phyloP scores from a whole-genome alignment of 148 eudicot species.

The Silene uniflora region DNA sequence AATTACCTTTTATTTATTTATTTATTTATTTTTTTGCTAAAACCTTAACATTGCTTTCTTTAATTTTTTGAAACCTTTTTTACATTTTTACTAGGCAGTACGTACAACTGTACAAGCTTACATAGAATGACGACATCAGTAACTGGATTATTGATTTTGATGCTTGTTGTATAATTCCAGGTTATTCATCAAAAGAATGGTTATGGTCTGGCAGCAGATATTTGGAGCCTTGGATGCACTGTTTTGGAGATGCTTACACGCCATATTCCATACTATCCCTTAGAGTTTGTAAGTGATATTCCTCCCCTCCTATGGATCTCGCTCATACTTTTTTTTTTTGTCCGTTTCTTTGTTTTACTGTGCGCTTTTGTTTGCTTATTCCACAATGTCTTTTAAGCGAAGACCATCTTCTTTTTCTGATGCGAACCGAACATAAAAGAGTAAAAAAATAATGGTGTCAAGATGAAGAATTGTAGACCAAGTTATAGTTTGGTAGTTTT shows the following conservation, averaged over 20 bases:
- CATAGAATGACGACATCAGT: neutral
- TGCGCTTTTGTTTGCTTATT: neutral
- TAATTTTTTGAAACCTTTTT: too few species aligned
- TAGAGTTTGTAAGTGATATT: slow-evolving; percentile 51
- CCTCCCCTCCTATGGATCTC: too few species aligned
- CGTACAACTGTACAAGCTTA: slow-evolving; percentile 7
- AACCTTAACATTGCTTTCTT: too few species aligned
- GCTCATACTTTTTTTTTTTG: neutral
- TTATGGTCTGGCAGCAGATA: slow-evolving; percentile 88
- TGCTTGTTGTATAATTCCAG: slow-evolving; percentile 30
- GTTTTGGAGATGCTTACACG: slow-evolving; percentile 45
- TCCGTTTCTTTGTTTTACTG: neutral
- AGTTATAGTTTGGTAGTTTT: too few species aligned
- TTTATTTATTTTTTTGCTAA: too few species aligned
- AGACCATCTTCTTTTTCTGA: neutral
- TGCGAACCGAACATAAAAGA: too few species aligned
- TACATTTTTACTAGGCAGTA: too few species aligned
- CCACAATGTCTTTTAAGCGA: neutral
- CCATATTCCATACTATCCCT: slow-evolving; percentile 61
- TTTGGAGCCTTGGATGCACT: slow-evolving; percentile 97
- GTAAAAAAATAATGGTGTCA: too few species aligned
- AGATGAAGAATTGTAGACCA: too few species aligned
- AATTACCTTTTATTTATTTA: too few species aligned
- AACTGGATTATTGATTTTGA: neutral
- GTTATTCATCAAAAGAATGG: slow-evolving; percentile 58